phyloP scores from a whole-genome alignment of 805 yeast genomes.

The Yarrowia sp. region DNA sequence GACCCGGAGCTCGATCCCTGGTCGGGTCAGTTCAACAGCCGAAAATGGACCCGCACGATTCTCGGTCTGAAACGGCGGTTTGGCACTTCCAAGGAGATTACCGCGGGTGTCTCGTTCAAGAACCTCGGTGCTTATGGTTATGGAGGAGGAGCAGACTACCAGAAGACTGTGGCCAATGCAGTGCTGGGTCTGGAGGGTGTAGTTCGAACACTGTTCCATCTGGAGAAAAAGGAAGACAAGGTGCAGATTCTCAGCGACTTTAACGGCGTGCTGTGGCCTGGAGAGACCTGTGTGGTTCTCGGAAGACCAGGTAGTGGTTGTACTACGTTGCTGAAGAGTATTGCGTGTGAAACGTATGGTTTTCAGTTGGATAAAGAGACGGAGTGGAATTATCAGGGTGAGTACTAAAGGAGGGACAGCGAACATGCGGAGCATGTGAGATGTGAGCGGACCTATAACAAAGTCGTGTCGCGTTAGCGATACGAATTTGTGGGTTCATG shows the following conservation, averaged over 20 bases:
- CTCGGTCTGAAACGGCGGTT: conserved; percentile 60
- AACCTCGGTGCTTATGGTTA: conserved; percentile 68
- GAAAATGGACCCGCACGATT: conserved; percentile 70
- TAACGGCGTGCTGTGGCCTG: conserved; percentile 66
- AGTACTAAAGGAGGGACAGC: neutral
- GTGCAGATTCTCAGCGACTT: conserved; percentile 54
- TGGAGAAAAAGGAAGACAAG: conserved; percentile 52
- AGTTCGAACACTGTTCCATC: conserved; percentile 39
- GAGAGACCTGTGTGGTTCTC: conserved; percentile 72
- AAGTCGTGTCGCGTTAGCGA: too few species aligned
- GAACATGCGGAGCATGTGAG: too few species aligned
- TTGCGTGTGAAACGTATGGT: conserved; percentile 64
- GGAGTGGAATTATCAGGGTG: conserved; percentile 53
- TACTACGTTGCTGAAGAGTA: conserved; percentile 63
- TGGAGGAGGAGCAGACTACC: conserved; percentile 70
- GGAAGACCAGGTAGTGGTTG: conserved; percentile 85
- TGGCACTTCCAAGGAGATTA: conserved; percentile 63
- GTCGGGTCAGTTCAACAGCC: conserved; percentile 60
- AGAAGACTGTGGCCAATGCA: conserved; percentile 61
- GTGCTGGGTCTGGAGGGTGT: conserved; percentile 44
- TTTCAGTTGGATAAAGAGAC: conserved; percentile 57
- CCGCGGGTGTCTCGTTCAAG: conserved; percentile 68
- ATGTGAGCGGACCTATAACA: too few species aligned
- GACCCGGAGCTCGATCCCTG: conserved; percentile 66
- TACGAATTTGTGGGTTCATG: too few species aligned